Base-by-base conservation (phyloP, 768 basidiomycete genomes). In the Kwoniella sp. region DNA sequence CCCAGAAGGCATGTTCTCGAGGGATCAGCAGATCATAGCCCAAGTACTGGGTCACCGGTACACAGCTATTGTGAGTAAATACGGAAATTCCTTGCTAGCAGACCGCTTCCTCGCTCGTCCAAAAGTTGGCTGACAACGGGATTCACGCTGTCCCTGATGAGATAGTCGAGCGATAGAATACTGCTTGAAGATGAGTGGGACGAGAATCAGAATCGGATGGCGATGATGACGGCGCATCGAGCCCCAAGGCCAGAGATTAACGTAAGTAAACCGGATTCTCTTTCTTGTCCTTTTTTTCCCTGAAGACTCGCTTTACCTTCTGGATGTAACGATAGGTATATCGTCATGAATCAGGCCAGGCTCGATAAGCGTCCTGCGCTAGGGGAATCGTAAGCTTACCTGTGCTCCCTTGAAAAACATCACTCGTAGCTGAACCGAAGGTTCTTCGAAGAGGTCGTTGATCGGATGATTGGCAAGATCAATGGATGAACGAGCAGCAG, bases 21-120 rank as follows among this genome's bases (percentile, higher is more conserved):
- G 70, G 15, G 67, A 72, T 53, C 68, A 72, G 41, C 64, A 72
- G 45, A 11, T 69, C 4, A 26, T 72, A 26, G 61, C 70, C 22
- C 52, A 59, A 53, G 70, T 65, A 2, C 38, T 72, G 25, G 54
- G 65, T 28, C 70, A 72, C 52, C 31, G 61, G 17, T 63, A 72
- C 29, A 53, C 61, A 52, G 55, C 63, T 12, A 61, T 72, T 15
- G 69, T 71, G 30, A 61, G 69, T 62, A 12, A 1, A 54, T 29
- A 5, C 29, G 17, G 22, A 28, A 20, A 30, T 20, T 55, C 25
- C 25, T 15, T 22, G 55, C 30, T 38, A 23, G 20, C 34, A 37
- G 34, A 5, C 34, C 13, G 34, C n/a, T n/a, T n/a, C 34, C 34
- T 37, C 13, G 34, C 13, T 37, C 13, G 34, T 37, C 34, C 13